phyloP scores from a whole-genome alignment of 1,139 yeast species.

The Scheffersomyces parashehatae region DNA sequence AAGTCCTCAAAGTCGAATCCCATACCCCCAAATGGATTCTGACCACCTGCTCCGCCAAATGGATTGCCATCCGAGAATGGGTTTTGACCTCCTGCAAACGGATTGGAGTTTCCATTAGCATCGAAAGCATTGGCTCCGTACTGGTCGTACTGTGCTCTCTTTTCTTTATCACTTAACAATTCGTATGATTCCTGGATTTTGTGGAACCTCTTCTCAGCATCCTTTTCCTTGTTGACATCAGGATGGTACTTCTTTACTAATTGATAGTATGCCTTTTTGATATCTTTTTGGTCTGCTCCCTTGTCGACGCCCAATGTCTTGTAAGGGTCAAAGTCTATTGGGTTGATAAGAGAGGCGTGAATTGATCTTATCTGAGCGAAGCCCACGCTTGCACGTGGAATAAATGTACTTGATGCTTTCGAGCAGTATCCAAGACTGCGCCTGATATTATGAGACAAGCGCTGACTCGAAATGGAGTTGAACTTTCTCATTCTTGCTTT shows the following conservation, averaged over 20 bases:
- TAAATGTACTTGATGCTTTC: too few species aligned
- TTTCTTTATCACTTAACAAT: constrained; percentile 80
- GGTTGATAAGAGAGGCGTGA: constrained; percentile 22
- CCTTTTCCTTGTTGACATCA: constrained; percentile 89
- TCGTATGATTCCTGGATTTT: constrained; percentile 95
- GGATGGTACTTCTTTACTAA: constrained; percentile 95
- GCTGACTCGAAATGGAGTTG: too few species aligned
- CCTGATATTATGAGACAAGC: too few species aligned
- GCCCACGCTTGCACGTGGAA: too few species aligned
- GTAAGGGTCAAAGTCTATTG: constrained; percentile 72
- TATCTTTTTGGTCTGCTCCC: constrained; percentile 74
- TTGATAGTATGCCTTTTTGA: constrained; percentile 91
- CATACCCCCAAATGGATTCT: constrained; percentile 47
- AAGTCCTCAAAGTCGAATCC: constrained; percentile 82
- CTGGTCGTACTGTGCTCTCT: constrained; percentile 88
- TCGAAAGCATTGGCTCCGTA: constrained; percentile 88
- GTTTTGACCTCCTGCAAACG: constrained; percentile 49
- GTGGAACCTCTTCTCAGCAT: constrained; percentile 86
- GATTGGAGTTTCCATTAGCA: constrained; percentile 59
- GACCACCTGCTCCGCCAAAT: constrained; percentile 31
- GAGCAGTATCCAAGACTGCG: too few species aligned
- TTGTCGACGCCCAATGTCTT: constrained; percentile 74
- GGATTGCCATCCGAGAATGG: constrained; percentile 48
- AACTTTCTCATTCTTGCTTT: too few species aligned
- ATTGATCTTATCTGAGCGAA: constrained; percentile 16